Evolutionary conservation across 257 asterid species (phyloP).

Genomic region (Echium plantagineum): DNA sequence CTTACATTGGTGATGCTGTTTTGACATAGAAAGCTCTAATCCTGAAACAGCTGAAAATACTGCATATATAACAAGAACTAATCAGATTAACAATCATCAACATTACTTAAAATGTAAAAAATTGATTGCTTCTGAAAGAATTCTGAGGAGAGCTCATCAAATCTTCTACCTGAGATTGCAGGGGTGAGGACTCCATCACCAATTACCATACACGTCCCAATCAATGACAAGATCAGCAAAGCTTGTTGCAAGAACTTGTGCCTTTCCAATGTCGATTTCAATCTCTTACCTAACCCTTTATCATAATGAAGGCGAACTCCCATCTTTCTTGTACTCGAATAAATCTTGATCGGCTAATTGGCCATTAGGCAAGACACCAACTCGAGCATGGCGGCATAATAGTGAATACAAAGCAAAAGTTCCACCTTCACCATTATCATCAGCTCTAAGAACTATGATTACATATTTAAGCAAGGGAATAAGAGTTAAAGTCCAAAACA

Average conservation of each 20-base stretch:
- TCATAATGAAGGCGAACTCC: conserved; percentile 23
- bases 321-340: conserved; percentile 63
- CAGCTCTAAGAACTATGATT: conserved; percentile 78
- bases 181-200: conserved; percentile 98
- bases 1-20: conserved; percentile 87
- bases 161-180: conserved; percentile 67
- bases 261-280: conserved; percentile 70
- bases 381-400: conserved; percentile 79
- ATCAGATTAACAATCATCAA: not conserved
- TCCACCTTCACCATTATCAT: conserved; percentile 98
- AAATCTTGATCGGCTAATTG: conserved; percentile 92
- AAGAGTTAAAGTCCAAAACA: conserved; percentile 86
- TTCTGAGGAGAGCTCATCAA: not conserved
- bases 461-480: conserved; percentile 84
- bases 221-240: conserved; percentile 64
- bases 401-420: conserved; percentile 81
- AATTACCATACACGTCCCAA: conserved; percentile 96
- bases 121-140: not conserved
- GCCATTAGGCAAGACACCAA: conserved; percentile 75
- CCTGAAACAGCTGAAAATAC: conserved; percentile 99
- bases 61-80: conserved; percentile 26
- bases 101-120: not conserved
- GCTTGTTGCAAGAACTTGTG: conserved; percentile 50
- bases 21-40: conserved; percentile 73
- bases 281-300: conserved; percentile 41